Base-by-base conservation (phyloP, 179 eudicot species). In the Amaranthus tricolor region DNA sequence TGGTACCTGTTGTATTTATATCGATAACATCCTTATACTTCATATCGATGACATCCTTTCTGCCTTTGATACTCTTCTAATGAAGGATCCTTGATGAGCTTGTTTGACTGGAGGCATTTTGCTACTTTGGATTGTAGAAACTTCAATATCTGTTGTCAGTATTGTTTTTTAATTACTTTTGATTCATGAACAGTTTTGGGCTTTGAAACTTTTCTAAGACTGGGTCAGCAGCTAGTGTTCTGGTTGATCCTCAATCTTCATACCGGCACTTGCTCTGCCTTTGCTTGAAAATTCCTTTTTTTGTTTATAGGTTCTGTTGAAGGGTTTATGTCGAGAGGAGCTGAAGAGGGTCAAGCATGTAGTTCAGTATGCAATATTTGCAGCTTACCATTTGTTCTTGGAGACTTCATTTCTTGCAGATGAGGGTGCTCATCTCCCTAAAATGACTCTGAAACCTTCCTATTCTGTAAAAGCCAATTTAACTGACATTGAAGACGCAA, bases 391-490 rank as follows among this genome's bases (percentile, higher is more conserved):
- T 88, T 79, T 96, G 75, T 94, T 93, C 45, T 79, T 96, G 70
- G 99, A 96, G 74, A 96, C 97, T 70, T 94, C 96, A 43, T 94
- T 94, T 80, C 91, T 96, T 66, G 96, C 97, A 56, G 99, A 96
- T 62, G 99, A 96, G 87, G 99, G 99, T 78, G 99, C 99, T 70
- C 91, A 85, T 83, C 85, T 96, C 40, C 99, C 99, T 44, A 89
- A 85, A 79, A 71, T 82, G 80, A 74, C 74, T 14, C 60, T 77
- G 61, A 84, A 80, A 63, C 78, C 86, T 31, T 80, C 87, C 57
- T 15, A 64, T 73, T 55, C 78, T 59, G 24, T 73, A 68, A 76
- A 79, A n/a, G 89, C 85, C 71, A 82, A 77, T 74, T 72, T 75
- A 61, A 43, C 78, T 72, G 73, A 31, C 40, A 31, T 81, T 68